phyloP scores from a whole-genome alignment of 2,329 filamentous ascomycete genomes.

The Macrophomina pseudophaseolina region DNA sequence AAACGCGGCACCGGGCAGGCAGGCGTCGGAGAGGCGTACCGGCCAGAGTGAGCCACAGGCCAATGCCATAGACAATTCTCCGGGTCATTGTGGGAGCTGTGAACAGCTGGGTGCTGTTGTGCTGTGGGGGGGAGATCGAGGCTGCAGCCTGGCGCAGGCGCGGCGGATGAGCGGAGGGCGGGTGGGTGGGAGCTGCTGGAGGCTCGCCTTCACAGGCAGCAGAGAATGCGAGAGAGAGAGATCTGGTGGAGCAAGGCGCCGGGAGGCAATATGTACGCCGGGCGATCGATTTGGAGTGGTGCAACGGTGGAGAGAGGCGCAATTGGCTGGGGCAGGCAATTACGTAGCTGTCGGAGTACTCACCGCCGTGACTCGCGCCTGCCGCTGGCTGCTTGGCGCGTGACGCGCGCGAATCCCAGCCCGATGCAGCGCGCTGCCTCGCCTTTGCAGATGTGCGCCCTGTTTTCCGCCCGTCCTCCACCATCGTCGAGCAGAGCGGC shows the following conservation, averaged over 20 bases:
- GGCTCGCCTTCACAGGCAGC: conserved; percentile 11
- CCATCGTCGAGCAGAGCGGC: not conserved
- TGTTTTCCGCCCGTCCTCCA: not conserved
- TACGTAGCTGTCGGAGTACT: conserved; percentile 12
- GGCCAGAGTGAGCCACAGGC: conserved; percentile 53
- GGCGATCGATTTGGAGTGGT: conserved; percentile 14
- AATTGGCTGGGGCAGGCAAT: conserved; percentile 13
- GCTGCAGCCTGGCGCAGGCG: not conserved
- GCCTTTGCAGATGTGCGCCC: not conserved
- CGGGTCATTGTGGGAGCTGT: conserved; percentile 48
- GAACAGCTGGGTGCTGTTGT: not conserved
- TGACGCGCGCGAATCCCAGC: conserved; percentile 6
- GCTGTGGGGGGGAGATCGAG: not conserved
- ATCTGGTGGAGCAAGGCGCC: conserved; percentile 6
- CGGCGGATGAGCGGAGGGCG: not conserved
- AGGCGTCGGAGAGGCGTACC: conserved; percentile 36
- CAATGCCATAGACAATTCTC: conserved; percentile 54
- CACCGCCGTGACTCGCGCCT: conserved; percentile 18
- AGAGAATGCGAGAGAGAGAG: not conserved
- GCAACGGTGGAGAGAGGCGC: conserved; percentile 9
- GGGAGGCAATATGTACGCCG: conserved; percentile 8
- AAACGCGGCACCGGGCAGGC: not conserved
- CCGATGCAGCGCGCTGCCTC: not conserved
- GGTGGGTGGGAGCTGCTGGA: not conserved
- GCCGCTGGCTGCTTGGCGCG: not conserved